Conservation (phyloP, 306 rosid species). For the Parietaria judaica region DNA sequence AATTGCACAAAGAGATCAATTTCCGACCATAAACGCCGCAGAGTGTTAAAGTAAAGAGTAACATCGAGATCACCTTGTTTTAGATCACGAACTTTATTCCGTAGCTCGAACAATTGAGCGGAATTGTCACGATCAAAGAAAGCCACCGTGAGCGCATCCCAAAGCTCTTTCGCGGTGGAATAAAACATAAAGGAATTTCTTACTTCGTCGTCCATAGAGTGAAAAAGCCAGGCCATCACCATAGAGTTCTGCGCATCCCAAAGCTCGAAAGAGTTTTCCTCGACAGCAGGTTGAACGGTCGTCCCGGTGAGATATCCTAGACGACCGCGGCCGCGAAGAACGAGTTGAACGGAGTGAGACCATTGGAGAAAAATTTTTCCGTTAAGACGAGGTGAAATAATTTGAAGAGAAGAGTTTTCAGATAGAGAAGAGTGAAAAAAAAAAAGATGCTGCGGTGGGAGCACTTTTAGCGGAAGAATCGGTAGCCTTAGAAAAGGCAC, state of each 20-base stretch:
- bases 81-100: too few relatives aligned
- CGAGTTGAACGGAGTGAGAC: not conserved
- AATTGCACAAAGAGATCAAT: not conserved
- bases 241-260: not conserved
- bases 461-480: not conserved
- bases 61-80: too few relatives aligned
- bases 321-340: not conserved
- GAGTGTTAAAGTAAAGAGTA: too few relatives aligned
- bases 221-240: not conserved
- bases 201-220: not conserved
- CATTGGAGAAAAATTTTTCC: not conserved
- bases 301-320: not conserved
- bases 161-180: not conserved
- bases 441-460: not conserved
- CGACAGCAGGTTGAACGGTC: not conserved
- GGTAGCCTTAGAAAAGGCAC: not conserved
- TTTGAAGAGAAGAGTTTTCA: not conserved
- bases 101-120: too few relatives aligned
- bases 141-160: not conserved
- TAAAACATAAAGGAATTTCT: not conserved
- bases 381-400: too few relatives aligned
- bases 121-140: not conserved
- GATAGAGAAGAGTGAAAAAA: not conserved
- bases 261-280: not conserved
- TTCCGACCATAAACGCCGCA: too few relatives aligned